phyloP scores from a whole-genome alignment of 75 land plant genomes.

The Picea glauca region DNA sequence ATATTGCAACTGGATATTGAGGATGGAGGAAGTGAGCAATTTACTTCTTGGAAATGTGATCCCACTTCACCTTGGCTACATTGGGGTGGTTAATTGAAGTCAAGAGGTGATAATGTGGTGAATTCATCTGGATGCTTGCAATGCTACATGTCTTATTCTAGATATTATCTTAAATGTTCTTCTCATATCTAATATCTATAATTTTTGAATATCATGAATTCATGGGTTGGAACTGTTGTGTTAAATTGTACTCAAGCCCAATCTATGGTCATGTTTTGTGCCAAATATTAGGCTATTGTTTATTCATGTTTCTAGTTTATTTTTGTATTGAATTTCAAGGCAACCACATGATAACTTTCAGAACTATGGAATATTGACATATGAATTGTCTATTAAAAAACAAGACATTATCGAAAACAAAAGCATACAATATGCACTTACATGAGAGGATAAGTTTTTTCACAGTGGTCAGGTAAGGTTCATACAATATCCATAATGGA shows the following conservation, averaged over 20 bases:
- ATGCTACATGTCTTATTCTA: neutral
- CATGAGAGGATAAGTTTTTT: slow-evolving; percentile 89
- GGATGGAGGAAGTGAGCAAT: slow-evolving; percentile 93
- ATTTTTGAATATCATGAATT: neutral
- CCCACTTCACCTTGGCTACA: slow-evolving; percentile 85
- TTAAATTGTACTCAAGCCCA: neutral
- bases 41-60: slow-evolving; percentile 81
- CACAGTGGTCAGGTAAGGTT: slow-evolving; percentile 62
- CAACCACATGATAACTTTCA: neutral
- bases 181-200: neutral
- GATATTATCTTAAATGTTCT: neutral
- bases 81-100: slow-evolving; percentile 91
- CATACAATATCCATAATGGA: neutral
- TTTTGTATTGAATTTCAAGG: neutral
- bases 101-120: slow-evolving; percentile 57
- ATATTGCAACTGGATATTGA: slow-evolving; percentile 78
- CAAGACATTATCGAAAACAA: slow-evolving; percentile 72
- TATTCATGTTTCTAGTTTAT: neutral
- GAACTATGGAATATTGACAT: neutral
- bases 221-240: neutral
- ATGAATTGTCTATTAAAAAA: neutral
- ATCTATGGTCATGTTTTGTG: neutral
- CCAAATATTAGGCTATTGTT: neutral
- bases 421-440: slow-evolving; percentile 82
- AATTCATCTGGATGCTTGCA: neutral